Conservation (phyloP, 2,329 filamentous ascomycete species). For the Orbilia javanica region DNA sequence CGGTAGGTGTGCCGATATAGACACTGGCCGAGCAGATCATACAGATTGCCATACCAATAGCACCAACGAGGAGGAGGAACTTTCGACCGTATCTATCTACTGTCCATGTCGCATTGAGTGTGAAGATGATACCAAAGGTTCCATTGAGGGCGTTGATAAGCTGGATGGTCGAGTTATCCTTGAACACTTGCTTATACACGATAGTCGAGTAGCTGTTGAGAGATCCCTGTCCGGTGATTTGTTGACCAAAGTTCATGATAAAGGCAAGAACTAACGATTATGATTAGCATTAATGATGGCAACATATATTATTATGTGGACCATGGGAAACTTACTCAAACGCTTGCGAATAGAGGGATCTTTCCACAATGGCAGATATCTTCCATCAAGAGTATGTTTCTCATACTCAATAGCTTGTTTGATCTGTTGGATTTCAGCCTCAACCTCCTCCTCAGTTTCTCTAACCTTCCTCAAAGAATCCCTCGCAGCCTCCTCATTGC, state of each 20-base stretch:
- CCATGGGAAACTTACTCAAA: slow-evolving; percentile 65
- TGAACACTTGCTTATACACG: slow-evolving; percentile 79
- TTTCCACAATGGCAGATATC: slow-evolving; percentile 77
- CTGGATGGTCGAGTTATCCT: slow-evolving; percentile 72
- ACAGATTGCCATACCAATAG: slow-evolving; percentile 76
- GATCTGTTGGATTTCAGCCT: slow-evolving; percentile 75
- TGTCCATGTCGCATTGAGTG: slow-evolving; percentile 79
- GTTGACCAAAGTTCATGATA: slow-evolving; percentile 77
- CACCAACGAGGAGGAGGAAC: slow-evolving; percentile 77
- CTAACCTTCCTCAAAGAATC: slow-evolving; percentile 72
- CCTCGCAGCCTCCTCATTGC: slow-evolving; percentile 73
- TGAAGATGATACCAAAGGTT: slow-evolving; percentile 79
- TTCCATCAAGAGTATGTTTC: slow-evolving; percentile 74
- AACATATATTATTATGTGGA: not conserved
- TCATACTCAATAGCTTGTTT: slow-evolving; percentile 78
- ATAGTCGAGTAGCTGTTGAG: slow-evolving; percentile 80
- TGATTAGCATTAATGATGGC: not conserved
- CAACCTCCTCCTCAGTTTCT: slow-evolving; percentile 75
- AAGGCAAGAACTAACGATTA: slow-evolving; percentile 69
- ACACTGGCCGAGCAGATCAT: slow-evolving; percentile 76
- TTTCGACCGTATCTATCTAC: slow-evolving; percentile 79
- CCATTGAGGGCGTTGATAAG: slow-evolving; percentile 81
- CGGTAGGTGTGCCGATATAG: slow-evolving; percentile 71
- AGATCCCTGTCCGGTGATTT: slow-evolving; percentile 78
- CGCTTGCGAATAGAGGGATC: slow-evolving; percentile 77